Conservation (phyloP, 2,329 filamentous ascomycete genomes). For the Scopulariopsis brevicaulis region DNA sequence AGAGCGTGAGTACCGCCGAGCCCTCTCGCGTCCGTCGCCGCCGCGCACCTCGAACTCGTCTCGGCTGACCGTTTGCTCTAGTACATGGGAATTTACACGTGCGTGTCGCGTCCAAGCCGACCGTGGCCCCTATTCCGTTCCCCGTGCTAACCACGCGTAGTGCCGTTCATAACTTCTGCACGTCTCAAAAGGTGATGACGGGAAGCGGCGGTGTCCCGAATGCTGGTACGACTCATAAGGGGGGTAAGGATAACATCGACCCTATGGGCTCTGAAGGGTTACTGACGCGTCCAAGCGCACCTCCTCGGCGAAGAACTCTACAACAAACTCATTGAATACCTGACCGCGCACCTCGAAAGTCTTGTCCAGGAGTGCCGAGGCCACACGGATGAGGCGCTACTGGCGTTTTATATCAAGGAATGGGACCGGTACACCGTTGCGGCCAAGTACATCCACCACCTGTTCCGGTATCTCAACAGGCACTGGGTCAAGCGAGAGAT, state of each 20-base stretch:
- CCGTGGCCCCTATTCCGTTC: neutral
- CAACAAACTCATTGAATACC: constrained; percentile 77
- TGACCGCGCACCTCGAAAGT: constrained; percentile 62
- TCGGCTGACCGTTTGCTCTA: constrained; percentile 16
- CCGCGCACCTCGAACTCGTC: constrained; percentile 1
- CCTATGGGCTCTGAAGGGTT: neutral
- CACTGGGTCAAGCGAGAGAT: constrained; percentile 99
- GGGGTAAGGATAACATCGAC: constrained; percentile 35
- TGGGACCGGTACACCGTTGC: constrained; percentile 94
- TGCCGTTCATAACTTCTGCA: constrained; percentile 98
- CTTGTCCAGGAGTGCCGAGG: constrained; percentile 63
- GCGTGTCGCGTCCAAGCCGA: constrained; percentile 8
- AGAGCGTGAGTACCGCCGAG: constrained; percentile 45
- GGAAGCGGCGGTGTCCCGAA: constrained; percentile 36
- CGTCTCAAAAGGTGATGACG: constrained; percentile 62
- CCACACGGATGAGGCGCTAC: constrained; percentile 80
- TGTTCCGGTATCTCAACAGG: constrained; percentile 91
- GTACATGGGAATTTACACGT: constrained; percentile 98
- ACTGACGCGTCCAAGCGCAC: constrained; percentile 49
- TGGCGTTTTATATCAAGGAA: constrained; percentile 90
- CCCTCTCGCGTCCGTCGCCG: neutral
- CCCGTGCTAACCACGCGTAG: constrained; percentile 22
- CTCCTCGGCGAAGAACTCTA: constrained; percentile 94
- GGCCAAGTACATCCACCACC: constrained; percentile 93
- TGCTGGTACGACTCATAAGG: constrained; percentile 32